phyloP scores from a whole-genome alignment of 805 yeast species.

The Teunomyces barrocoloradensis region DNA sequence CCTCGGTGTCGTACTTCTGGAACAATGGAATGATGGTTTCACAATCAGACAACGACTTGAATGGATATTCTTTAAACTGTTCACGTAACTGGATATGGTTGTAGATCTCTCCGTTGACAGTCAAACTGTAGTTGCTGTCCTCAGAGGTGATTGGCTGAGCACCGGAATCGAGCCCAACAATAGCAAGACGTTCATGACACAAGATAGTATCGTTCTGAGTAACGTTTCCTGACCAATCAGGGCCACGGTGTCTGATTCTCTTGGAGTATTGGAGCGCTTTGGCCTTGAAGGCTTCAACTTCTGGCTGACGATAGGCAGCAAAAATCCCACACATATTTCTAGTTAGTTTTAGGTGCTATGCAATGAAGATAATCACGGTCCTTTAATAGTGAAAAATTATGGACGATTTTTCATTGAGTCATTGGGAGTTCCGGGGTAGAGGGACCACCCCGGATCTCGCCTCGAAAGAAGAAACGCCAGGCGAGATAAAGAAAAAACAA shows the following conservation, averaged over 20 bases:
- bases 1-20: slow-evolving; percentile 80
- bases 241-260: slow-evolving; percentile 97
- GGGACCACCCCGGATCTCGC: background rate
- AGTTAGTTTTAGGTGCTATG: background rate
- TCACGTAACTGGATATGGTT: slow-evolving; percentile 90
- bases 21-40: slow-evolving; percentile 95
- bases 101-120: slow-evolving; percentile 98
- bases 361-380: background rate
- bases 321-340: slow-evolving; percentile 92
- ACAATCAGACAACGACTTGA: slow-evolving; percentile 89
- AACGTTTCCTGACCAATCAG: slow-evolving; percentile 97
- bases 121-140: slow-evolving; percentile 68
- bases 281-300: slow-evolving; percentile 76
- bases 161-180: slow-evolving; percentile 96
- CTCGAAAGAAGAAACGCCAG: background rate
- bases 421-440: background rate
- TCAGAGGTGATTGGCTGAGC: slow-evolving; percentile 92
- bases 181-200: slow-evolving; percentile 94
- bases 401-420: slow-evolving; percentile 4
- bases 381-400: slow-evolving; percentile 3
- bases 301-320: slow-evolving; percentile 83
- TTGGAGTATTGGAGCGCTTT: slow-evolving; percentile 88
- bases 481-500: background rate
- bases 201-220: slow-evolving; percentile 76
- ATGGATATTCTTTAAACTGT: slow-evolving; percentile 67